Evolutionary conservation across 1,284 basidiomycete species (phyloP), one percentile per base, ranked within the genome.

Genomic region (Boletus holoroseus): DNA sequence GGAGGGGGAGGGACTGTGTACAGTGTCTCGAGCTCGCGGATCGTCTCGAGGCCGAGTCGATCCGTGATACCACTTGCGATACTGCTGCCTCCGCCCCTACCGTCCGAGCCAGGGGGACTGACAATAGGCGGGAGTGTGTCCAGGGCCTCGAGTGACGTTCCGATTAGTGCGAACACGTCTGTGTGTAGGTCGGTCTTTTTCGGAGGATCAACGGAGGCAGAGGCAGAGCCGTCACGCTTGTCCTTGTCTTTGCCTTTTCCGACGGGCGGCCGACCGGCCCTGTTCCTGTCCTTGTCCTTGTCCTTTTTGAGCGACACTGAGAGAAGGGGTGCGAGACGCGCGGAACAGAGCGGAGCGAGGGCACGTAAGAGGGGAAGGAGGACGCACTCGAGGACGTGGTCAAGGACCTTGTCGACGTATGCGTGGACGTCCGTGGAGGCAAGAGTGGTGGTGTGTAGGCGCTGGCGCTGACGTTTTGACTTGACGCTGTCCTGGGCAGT

Each of bases 1-100:
- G 38, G 3, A 40, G 20, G 22, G 5, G 32, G 15, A 24, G 44
- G 30, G n/a, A 30, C 16, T 2, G 35, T 27, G 12, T 64, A 64
- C 18, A 68, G 28, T 6, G 22, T 37, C 24, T 62, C 63, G 20
- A 65, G 55, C 20, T 56, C 63, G 5, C 63, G 56, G 45, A 67
- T 62, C 18, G 55, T 28, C 45, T 68, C 65, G 24, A 68, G 60
- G 20, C 54, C 63, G 26, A 65, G 49, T 28, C 59, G 55, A 16
- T 56, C 47, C 35, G 45, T 56, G 12, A 68, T 46, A 24, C 49
- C 47, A 13, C 27, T 3, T 7, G 47, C 55, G 5, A 62, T 49
- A 5, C 20, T 42, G 20, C 16, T 3, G 18, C 8, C 5, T 2
- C 28, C 24, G 5, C 22, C 18, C 12, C 7, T 11, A 9, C 6